A percentile compares a stretch with the other conserved stretches of the same genome.
phyloP scores from a whole-genome alignment of 352 stramenopile species.

The Globisporangium solare region DNA sequence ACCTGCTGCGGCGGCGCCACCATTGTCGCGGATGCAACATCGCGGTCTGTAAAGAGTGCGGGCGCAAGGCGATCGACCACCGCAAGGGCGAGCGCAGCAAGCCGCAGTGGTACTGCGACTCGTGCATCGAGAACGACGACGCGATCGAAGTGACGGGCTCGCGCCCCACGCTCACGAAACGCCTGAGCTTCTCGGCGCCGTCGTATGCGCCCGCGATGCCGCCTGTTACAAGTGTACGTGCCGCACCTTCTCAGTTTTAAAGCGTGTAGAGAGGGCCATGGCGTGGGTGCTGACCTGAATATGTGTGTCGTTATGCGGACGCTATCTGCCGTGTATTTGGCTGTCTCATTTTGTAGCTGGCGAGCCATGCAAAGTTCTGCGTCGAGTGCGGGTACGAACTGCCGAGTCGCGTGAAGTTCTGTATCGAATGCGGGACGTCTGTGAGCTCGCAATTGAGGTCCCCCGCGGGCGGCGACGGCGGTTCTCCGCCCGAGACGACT shows the following conservation, averaged over 20 bases:
- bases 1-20: constrained; percentile 74
- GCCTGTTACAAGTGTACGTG: constrained; percentile 45
- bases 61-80: constrained; percentile 67
- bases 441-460: constrained; percentile 54
- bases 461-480: constrained; percentile 26
- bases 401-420: constrained; percentile 75
- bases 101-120: constrained; percentile 77
- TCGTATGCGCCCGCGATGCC: constrained; percentile 30
- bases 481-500: constrained; percentile 15
- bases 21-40: constrained; percentile 83
- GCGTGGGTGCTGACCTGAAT: neutral
- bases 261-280: neutral
- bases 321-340: constrained; percentile 16
- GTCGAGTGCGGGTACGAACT: constrained; percentile 85
- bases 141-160: constrained; percentile 62
- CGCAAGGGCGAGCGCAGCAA: constrained; percentile 43
- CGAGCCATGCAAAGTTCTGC: constrained; percentile 71
- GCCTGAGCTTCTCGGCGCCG: constrained; percentile 53
- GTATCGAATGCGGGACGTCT: constrained; percentile 79
- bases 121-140: constrained; percentile 61
- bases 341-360: constrained; percentile 28
- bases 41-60: constrained; percentile 82
- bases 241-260: neutral
- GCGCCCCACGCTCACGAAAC: constrained; percentile 43
- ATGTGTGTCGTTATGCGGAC: neutral